These are phyloP conservation scores for Bruguiera hainesii DNA, from an alignment of 441 rosid species.

Conservation along the genomic window DNA sequence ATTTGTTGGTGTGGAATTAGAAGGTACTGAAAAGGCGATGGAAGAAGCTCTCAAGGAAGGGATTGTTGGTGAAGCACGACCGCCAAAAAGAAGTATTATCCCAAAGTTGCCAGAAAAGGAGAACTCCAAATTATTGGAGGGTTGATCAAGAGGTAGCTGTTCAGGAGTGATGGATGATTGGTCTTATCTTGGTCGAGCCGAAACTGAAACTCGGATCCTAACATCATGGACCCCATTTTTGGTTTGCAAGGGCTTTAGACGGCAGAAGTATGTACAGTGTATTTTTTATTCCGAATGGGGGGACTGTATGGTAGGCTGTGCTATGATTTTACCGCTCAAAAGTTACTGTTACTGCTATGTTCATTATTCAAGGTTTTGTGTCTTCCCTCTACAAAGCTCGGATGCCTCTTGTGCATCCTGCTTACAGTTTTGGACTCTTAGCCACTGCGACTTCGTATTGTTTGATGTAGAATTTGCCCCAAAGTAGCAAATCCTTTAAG, in stretches of 20 bases:
- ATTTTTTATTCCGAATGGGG: conserved; percentile 41
- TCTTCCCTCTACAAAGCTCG: conserved; percentile 1
- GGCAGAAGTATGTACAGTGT: conserved; percentile 53
- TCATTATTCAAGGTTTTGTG: conserved; percentile 36
- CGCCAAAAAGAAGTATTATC: conserved; percentile 49
- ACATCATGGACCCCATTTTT: conserved; percentile 23
- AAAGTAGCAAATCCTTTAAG: too few species aligned
- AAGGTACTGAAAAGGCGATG: conserved; percentile 95
- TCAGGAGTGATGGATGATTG: conserved; percentile 43
- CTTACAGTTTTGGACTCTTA: too few species aligned
- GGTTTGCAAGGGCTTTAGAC: conserved; percentile 30
- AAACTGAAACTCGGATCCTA: conserved; percentile 21
- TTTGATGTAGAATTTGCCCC: too few species aligned
- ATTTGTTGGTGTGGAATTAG: conserved; percentile 87
- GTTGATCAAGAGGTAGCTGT: conserved; percentile 88
- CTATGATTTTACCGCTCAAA: conserved; percentile 24
- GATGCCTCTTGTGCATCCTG: conserved; percentile 18
- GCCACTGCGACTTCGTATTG: too few species aligned
- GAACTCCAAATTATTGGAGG: conserved; percentile 73
- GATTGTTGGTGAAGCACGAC: conserved; percentile 92
- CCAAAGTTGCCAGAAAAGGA: conserved; percentile 52
- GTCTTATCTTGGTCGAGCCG: conserved; percentile 8
- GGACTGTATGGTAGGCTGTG: conserved; percentile 40
- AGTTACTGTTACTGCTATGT: conserved; percentile 19
- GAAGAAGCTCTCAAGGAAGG: conserved; percentile 97